Conservation (phyloP, 2,329 filamentous ascomycete genomes). For the Elsinoe australis region DNA sequence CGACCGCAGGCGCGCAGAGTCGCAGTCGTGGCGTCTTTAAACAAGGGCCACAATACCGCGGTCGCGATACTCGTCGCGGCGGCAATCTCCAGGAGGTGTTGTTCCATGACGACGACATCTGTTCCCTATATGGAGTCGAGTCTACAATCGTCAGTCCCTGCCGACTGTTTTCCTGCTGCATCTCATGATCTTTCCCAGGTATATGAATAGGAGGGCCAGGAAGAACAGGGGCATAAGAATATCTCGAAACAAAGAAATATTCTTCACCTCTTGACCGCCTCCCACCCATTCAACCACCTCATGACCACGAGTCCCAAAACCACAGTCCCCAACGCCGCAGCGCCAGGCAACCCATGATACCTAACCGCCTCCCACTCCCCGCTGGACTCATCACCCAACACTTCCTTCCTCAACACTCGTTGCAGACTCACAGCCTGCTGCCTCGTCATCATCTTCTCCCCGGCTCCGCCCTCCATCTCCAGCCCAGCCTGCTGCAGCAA, state of each 20-base stretch:
- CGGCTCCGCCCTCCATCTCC: neutral
- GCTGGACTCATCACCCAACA: neutral
- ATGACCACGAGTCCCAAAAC: slow-evolving; percentile 36
- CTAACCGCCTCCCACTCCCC: neutral
- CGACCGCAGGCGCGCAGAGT: no score
- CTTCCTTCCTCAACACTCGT: slow-evolving; percentile 6
- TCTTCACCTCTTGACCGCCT: slow-evolving; percentile 39
- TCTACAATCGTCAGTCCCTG: no score
- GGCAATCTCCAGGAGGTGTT: no score
- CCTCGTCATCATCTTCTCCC: slow-evolving; percentile 1
- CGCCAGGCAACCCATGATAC: slow-evolving; percentile 32
- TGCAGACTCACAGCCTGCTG: slow-evolving; percentile 13
- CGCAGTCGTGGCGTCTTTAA: no score
- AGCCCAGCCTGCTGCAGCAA: slow-evolving; percentile 9
- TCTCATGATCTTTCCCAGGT: no score
- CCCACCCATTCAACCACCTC: slow-evolving; percentile 33
- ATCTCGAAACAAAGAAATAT: neutral
- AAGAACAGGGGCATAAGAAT: no score
- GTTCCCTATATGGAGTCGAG: no score
- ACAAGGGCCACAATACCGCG: no score
- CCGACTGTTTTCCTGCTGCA: no score
- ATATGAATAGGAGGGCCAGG: no score
- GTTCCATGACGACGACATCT: no score
- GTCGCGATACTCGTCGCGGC: no score
- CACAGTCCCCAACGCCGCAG: slow-evolving; percentile 35